phyloP scores from a whole-genome alignment of 2,329 filamentous ascomycete species.

The Pseudogymnoascus sp. region DNA sequence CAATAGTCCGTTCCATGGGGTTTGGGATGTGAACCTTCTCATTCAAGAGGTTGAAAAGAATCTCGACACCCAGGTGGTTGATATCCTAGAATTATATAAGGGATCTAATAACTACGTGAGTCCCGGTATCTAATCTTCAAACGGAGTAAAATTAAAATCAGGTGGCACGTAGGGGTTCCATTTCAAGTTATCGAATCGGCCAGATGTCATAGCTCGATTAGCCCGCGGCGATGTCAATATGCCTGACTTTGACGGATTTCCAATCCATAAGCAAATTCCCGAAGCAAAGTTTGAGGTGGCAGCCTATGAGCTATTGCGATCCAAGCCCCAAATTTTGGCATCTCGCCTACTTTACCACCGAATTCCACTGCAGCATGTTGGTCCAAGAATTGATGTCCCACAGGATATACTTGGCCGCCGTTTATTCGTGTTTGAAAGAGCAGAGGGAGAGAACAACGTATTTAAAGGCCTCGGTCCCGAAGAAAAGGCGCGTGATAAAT shows the following conservation, averaged over 20 bases:
- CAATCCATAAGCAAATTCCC: conserved; percentile 14
- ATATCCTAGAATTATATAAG: conserved; percentile 20
- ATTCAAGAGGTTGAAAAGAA: conserved; percentile 24
- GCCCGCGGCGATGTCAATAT: conserved; percentile 16
- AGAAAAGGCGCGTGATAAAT: neutral
- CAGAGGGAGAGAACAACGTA: conserved; percentile 16
- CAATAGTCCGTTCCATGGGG: conserved; percentile 23
- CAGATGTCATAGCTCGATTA: conserved; percentile 19
- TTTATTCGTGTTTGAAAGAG: conserved; percentile 6
- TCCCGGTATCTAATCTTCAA: neutral
- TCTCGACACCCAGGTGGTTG: conserved; percentile 18
- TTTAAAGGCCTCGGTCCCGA: neutral
- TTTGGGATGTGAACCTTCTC: conserved; percentile 24
- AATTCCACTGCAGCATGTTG: conserved; percentile 12
- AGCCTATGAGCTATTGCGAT: conserved; percentile 17
- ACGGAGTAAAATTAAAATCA: neutral
- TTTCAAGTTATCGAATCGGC: conserved; percentile 17
- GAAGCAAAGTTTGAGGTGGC: conserved; percentile 20
- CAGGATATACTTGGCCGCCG: conserved; percentile 1
- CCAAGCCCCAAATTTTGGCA: conserved; percentile 16
- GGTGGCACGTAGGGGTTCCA: conserved; percentile 14
- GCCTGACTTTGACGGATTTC: conserved; percentile 16
- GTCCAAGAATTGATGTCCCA: conserved; percentile 9
- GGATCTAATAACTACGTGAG: conserved; percentile 28
- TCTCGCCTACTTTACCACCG: conserved; percentile 20